Evolutionary conservation across 2,329 filamentous ascomycete species (phyloP), one percentile per base, ranked within the genome.

Genomic region (Mycosphaerella arachidis): DNA sequence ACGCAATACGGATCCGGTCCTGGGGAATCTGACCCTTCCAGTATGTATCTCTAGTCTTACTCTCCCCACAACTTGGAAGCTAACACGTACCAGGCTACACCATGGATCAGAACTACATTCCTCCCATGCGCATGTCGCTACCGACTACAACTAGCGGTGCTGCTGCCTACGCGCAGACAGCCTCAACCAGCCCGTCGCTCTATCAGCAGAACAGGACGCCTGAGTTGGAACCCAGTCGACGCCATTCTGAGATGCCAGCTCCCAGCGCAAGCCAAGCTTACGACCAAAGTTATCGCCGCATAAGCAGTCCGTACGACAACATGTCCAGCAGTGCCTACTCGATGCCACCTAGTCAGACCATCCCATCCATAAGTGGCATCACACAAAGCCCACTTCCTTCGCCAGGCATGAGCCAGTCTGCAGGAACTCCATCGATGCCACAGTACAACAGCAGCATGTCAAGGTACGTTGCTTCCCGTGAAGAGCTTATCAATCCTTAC

Each of bases 91-190:
- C 63, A 71, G 69, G 55, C 58, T 71, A 70, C 63, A 55, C 63
- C 51, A 71, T 71, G 66, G 70, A 72, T 52, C 69, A 68, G 31
- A 68, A 66, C 56, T 73, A 71, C 60, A 71, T 70, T 45, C 70
- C 70, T 43, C 68, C 71, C 1, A 70, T 72, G 67, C 71, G 71
- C 43, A 63, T 67, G 55, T 66, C 70, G 57, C 70, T 71, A 46
- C 67, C 70, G 9, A 43, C 63, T n/a, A 52, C 68, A 10, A 66
- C 68, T 8, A 65, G 62, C 53, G 69, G 59, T 30, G 40, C 59
- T 20, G 53, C 68, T 30, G 62, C 66, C 55, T 72, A 71, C 48
- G 58, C 63, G 12, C 67, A 66, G 12, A 66, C 69, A n/a, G 56
- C 55, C 6, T 72, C 70, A 8, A 70, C 71, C 10, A 72, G 66